Evolutionary conservation across 2,329 filamentous ascomycete species (phyloP).

Genomic region (Microdochium trichocladiopsis): DNA sequence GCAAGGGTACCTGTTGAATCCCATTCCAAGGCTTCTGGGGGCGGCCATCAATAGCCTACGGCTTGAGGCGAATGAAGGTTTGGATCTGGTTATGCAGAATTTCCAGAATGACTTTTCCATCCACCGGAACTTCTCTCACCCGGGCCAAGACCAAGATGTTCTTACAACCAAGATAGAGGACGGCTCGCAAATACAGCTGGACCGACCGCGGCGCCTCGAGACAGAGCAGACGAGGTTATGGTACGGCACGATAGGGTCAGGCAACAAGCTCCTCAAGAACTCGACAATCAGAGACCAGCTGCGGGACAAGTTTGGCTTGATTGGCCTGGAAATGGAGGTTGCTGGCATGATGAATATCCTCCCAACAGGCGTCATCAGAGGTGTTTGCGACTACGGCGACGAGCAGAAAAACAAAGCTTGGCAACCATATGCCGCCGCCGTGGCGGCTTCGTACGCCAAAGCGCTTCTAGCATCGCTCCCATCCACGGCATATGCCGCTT

Average conservation of each 20-base stretch:
- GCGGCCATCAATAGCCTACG: not conserved
- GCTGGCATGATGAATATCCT: constrained; percentile 20
- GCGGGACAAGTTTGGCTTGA: constrained; percentile 10
- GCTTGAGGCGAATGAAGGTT: constrained; percentile 3
- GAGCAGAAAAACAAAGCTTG: constrained; percentile 23
- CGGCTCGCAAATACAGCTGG: not conserved
- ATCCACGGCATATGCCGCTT: not conserved
- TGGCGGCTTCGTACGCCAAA: constrained; percentile 20
- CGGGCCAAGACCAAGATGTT: not conserved
- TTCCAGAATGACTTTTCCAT: constrained; percentile 1
- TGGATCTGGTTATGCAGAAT: no score
- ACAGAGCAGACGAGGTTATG: not conserved
- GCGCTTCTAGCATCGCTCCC: constrained; percentile 12
- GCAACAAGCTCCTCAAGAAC: constrained; percentile 20
- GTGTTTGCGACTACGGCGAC: constrained; percentile 25
- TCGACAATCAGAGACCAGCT: constrained; percentile 15
- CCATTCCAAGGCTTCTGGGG: constrained; percentile 10
- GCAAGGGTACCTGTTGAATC: not conserved
- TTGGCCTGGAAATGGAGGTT: constrained; percentile 25
- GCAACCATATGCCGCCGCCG: constrained; percentile 22
- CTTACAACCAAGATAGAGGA: not conserved
- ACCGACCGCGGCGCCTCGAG: not conserved
- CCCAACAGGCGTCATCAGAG: constrained; percentile 21
- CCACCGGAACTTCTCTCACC: not conserved
- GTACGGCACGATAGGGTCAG: not conserved